These are phyloP conservation scores for Blastobotrys persicus DNA, from an alignment of 1,139 yeast species.

Conservation along the genomic window DNA sequence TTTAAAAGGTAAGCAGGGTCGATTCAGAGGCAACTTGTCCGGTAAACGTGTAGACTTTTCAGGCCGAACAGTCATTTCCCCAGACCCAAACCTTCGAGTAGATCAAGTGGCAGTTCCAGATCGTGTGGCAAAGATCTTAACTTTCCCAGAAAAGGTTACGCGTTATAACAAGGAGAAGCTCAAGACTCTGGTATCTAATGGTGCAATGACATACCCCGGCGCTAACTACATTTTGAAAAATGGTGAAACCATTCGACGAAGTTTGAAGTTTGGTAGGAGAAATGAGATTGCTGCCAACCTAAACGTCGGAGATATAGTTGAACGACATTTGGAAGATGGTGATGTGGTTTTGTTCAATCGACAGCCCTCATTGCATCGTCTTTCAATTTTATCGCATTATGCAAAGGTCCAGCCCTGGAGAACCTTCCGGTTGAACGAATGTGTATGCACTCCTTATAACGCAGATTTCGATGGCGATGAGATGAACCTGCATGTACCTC, in stretches of 20 bases:
- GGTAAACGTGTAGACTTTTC: constrained; percentile 99
- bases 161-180: constrained; percentile 79
- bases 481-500: constrained; percentile 98
- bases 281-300: constrained; percentile 71
- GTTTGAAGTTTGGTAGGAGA: constrained; percentile 85
- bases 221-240: constrained; percentile 88
- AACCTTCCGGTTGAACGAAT: constrained; percentile 93
- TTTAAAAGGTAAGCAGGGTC: constrained; percentile 96
- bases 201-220: constrained; percentile 92
- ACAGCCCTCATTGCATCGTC: constrained; percentile 95
- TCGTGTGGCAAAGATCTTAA: constrained; percentile 89
- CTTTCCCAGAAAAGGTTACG: constrained; percentile 94
- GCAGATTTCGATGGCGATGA: constrained; percentile 99
- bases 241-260: constrained; percentile 82
- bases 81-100: constrained; percentile 91
- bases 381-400: constrained; percentile 90
- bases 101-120: constrained; percentile 99
- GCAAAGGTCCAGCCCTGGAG: constrained; percentile 98
- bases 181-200: constrained; percentile 70
- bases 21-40: constrained; percentile 95
- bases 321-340: constrained; percentile 95
- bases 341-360: constrained; percentile 94
- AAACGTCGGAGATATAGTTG: constrained; percentile 90
- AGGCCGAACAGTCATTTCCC: constrained; percentile 97
- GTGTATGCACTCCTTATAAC: constrained; percentile 98